These are phyloP conservation scores for Penicillium hesseltinei DNA, from an alignment of 2,329 filamentous ascomycete species.

Conservation along the genomic window DNA sequence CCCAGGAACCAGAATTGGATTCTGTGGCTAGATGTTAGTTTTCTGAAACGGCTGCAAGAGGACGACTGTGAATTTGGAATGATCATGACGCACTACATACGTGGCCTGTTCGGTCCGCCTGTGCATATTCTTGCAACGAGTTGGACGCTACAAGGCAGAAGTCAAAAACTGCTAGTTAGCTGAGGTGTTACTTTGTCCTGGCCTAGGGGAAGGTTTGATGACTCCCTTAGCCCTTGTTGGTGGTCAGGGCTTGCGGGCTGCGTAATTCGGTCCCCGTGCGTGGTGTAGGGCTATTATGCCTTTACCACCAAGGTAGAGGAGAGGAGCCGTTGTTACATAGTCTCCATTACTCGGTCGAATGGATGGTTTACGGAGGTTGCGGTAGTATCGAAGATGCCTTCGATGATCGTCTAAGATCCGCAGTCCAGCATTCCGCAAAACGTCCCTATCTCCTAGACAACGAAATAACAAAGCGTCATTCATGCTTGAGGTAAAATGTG, in stretches of 20 bases:
- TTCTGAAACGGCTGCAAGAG: not conserved
- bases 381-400: conserved; percentile 6
- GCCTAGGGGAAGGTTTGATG: not conserved
- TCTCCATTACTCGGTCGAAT: not conserved
- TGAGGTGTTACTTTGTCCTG: not conserved
- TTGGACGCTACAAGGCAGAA: not conserved
- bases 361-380: not conserved
- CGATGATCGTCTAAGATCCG: not conserved
- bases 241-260: not conserved
- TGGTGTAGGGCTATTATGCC: not conserved
- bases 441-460: conserved; percentile 1
- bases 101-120: not conserved
- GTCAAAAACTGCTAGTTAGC: not conserved
- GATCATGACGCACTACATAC: not conserved
- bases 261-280: not conserved
- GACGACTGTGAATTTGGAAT: not conserved
- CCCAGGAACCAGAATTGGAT: not conserved
- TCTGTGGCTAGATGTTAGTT: not conserved
- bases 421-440: conserved; percentile 6
- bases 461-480: not conserved
- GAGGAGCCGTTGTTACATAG: not conserved
- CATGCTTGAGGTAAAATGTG: not conserved
- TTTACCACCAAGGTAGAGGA: not conserved
- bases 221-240: not conserved
- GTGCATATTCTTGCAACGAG: not conserved